Base-by-base conservation (phyloP, 2,329 filamentous ascomycete species). In the Ceratocystis albifundus region DNA sequence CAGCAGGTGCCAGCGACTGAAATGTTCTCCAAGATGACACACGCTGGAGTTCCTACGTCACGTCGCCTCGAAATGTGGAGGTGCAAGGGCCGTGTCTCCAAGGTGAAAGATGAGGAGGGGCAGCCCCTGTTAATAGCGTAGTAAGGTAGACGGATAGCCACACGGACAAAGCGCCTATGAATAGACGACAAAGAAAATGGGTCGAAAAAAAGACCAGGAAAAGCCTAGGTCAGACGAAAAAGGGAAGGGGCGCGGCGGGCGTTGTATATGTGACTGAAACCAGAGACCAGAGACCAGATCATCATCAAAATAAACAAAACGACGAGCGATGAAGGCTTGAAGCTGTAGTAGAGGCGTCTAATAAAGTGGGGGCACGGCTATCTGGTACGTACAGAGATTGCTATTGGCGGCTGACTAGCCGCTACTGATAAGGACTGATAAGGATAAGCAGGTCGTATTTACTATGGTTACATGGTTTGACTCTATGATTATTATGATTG, bases 91-190 rank as follows among this genome's bases (percentile, higher is more conserved):
- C 48, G 22, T 25, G 48, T 17, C 17, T 25, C 48, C 3, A 25
- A 25, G 48, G 48, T 53, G 46, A 8, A 17, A 59, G 55, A 17
- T 53, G 55, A 59, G 55, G 55, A 59, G 55, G 30, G 55, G 55
- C 55, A 59, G 55, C 48, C 48, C 48, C 36, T 22, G 48, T 20
- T 53, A 53, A 10, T 53, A 53, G 17, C 7, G 28, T 28, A n/a
- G 55, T 8, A 30, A 36, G 53, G 28, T 3, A 10, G 48, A 50
- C 17, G 15, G 25, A 28, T 53, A 53, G 48, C 10, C 20, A 20
- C 48, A 41, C 36, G 10, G 48, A 28, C 48, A n/a, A 53, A 25
- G 48, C 48, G 20, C 20, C 8, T 4, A 15, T 10, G 48, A 15
- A 28, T 28, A 28, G 22, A 28, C 15, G 48, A 22, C 48, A 10